A percentile compares a stretch with the other conserved stretches of the same genome.
These are phyloP conservation scores for Diacronema lutheri DNA, from an alignment of 78 protist species.

Conservation along the genomic window DNA sequence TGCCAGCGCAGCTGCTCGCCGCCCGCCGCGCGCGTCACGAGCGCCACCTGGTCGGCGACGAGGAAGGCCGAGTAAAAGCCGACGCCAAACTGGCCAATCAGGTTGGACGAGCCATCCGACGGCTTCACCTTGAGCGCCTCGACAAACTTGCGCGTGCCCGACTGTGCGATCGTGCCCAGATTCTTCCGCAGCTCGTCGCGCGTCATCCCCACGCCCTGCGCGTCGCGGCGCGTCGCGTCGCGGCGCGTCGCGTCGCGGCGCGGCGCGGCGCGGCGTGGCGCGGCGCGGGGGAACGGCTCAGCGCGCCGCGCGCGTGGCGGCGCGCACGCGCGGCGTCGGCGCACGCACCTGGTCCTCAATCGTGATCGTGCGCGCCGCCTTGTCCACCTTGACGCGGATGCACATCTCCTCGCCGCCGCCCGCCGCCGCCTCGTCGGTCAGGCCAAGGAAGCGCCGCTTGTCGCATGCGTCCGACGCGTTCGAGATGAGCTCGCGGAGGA, in stretches of 20 bases:
- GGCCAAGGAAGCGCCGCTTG: constrained; percentile 83
- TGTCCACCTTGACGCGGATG: constrained; percentile 71
- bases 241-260: too few species aligned
- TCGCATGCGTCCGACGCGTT: constrained; percentile 91
- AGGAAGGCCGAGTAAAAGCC: constrained; percentile 97
- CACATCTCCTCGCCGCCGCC: constrained; percentile 67
- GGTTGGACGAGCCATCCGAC: not conserved
- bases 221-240: too few species aligned
- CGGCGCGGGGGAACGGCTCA: too few species aligned
- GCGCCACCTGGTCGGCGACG: constrained; percentile 91
- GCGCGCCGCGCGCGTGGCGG: too few species aligned
- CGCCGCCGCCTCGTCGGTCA: constrained; percentile 69
- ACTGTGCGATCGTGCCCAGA: constrained; percentile 92
- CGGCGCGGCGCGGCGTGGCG: too few species aligned
- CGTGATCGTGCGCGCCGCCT: constrained; percentile 68
- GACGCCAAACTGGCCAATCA: constrained; percentile 98
- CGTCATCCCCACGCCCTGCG: constrained; percentile 93
- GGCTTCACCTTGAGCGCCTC: not conserved
- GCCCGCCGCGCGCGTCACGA: constrained; percentile 81
- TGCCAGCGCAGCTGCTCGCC: constrained; percentile 91
- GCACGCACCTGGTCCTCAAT: constrained; percentile 97
- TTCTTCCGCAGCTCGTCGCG: constrained; percentile 79
- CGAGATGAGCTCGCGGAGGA: constrained; percentile 97
- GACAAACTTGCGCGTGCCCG: constrained; percentile 82
- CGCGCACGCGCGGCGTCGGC: too few species aligned